Conservation (phyloP, 2,329 filamentous ascomycete genomes). For the Paraphaeosphaeria sporulosa region DNA sequence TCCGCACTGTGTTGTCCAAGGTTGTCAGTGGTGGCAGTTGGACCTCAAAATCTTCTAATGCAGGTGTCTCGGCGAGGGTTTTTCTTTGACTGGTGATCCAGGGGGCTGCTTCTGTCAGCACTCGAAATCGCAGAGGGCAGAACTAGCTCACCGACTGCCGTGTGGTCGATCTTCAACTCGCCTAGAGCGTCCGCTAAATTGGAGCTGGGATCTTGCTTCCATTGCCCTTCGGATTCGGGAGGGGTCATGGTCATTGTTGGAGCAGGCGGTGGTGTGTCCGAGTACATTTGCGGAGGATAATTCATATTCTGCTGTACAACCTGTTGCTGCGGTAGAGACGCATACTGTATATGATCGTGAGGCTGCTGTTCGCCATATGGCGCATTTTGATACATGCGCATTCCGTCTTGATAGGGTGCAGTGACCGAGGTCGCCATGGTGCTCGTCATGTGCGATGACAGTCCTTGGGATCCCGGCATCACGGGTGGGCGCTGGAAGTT, state of each 20-base stretch:
- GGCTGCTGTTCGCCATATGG: conserved; percentile 43
- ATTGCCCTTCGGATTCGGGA: conserved; percentile 59
- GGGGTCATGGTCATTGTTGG: conserved; percentile 43
- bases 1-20: conserved; percentile 80
- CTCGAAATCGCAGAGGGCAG: conserved; percentile 13
- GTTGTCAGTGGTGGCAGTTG: conserved; percentile 72
- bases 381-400: conserved; percentile 46
- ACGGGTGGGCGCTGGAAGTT: conserved; percentile 48
- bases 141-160: conserved; percentile 75
- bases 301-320: conserved; percentile 42
- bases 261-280: conserved; percentile 33
- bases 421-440: conserved; percentile 39
- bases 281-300: conserved; percentile 45
- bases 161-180: conserved; percentile 85
- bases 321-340: conserved; percentile 44
- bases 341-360: conserved; percentile 47
- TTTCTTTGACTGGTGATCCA: conserved; percentile 77
- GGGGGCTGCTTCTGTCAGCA: conserved; percentile 65
- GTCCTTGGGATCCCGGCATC: conserved; percentile 34
- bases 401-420: conserved; percentile 33
- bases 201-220: conserved; percentile 57
- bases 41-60: conserved; percentile 75
- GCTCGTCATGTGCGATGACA: conserved; percentile 39
- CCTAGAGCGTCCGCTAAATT: conserved; percentile 83
- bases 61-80: conserved; percentile 65